Evolutionary conservation across 1,139 yeast genomes (phyloP).

Genomic region (Yamadazyma jaroonii): DNA sequence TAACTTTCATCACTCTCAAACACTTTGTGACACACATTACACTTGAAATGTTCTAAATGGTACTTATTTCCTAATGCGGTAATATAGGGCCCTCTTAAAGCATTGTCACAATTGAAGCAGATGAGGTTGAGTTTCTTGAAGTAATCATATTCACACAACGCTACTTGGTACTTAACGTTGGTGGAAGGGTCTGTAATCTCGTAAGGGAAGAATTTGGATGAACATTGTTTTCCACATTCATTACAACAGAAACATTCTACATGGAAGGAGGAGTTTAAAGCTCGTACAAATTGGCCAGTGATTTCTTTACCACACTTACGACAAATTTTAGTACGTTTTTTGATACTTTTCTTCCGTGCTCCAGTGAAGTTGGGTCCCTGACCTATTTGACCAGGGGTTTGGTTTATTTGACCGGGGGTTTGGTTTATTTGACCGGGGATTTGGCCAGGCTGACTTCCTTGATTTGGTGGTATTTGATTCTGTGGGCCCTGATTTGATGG

Average conservation of each 20-base stretch:
- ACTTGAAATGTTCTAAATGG: conserved; percentile 93
- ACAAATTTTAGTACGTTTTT: conserved; percentile 46
- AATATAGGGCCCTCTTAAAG: conserved; percentile 88
- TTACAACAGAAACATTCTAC: conserved; percentile 84
- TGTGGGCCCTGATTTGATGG: too few species aligned
- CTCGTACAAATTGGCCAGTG: conserved; percentile 82
- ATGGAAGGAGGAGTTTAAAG: conserved; percentile 76
- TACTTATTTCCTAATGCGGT: conserved; percentile 91
- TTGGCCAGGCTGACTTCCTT: too few species aligned
- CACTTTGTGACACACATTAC: conserved; percentile 81
- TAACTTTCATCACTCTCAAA: conserved; percentile 92
- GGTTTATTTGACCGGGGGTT: too few species aligned
- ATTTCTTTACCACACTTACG: conserved; percentile 64
- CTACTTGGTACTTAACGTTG: conserved; percentile 46
- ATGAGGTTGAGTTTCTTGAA: conserved; percentile 79
- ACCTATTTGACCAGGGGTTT: not conserved
- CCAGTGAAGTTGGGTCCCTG: too few species aligned
- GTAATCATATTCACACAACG: conserved; percentile 91
- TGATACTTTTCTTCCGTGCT: conserved; percentile 16
- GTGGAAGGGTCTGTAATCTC: conserved; percentile 38
- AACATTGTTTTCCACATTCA: conserved; percentile 77
- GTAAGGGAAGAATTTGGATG: conserved; percentile 67
- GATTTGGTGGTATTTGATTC: too few species aligned
- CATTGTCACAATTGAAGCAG: conserved; percentile 80
- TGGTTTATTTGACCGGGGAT: too few species aligned